phyloP scores from a whole-genome alignment of 2,329 filamentous ascomycete species.

The Fusarium brevicatenulatum region DNA sequence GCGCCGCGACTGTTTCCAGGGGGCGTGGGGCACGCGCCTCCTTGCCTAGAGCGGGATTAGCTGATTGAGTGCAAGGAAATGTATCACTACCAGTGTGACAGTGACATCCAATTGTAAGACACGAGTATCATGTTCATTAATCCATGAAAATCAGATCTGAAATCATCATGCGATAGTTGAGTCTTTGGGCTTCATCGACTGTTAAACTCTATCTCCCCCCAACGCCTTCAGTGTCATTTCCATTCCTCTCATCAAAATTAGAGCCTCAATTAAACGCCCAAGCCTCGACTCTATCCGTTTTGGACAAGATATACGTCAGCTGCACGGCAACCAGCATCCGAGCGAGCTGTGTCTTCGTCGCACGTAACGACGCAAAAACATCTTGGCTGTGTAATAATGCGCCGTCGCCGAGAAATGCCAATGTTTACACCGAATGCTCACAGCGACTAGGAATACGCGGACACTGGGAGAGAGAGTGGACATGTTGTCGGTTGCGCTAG shows the following conservation, averaged over 20 bases:
- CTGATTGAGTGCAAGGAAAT: not conserved
- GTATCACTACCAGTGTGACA: not conserved
- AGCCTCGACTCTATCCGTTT: conserved; percentile 15
- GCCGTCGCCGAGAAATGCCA: conserved; percentile 20
- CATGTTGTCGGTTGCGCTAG: conserved; percentile 20
- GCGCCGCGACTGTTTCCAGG: conserved; percentile 14
- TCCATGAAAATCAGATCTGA: not conserved
- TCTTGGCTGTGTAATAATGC: conserved; percentile 29
- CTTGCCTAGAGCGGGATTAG: conserved; percentile 24
- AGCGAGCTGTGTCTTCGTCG: conserved; percentile 4
- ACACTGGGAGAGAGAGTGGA: conserved; percentile 9
- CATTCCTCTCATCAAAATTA: conserved; percentile 2
- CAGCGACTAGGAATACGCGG: conserved; percentile 8
- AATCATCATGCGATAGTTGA: not conserved
- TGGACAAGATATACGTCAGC: conserved; percentile 11
- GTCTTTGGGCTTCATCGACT: not conserved
- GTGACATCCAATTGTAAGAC: not conserved
- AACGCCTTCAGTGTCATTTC: not conserved
- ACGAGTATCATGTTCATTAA: not conserved
- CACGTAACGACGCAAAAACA: not conserved
- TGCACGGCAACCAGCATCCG: conserved; percentile 24
- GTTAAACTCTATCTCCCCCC: not conserved
- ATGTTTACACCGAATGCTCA: not conserved
- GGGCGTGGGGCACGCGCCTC: conserved; percentile 31
- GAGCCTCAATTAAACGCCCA: not conserved